Evolutionary conservation across 306 rosid species (phyloP).

Genomic region (Dryas octopetala): DNA sequence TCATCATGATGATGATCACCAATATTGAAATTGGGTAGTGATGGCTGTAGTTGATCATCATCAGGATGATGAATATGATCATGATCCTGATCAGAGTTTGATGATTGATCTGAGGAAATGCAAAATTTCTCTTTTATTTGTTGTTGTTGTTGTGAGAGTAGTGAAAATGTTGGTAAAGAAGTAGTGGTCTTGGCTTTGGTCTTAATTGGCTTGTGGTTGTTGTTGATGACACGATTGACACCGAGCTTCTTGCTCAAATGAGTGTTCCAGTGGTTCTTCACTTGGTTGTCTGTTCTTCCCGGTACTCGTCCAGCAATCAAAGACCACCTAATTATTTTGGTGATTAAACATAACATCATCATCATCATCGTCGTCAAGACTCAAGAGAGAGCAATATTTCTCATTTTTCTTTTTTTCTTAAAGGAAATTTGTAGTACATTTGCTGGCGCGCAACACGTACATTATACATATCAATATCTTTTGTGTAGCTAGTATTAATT

Average conservation of each 20-base stretch:
- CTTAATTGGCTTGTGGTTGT: constrained; percentile 7
- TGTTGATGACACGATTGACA: background rate
- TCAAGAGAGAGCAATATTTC: too few species aligned
- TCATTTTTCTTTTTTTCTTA: too few species aligned
- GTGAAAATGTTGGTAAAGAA: too few species aligned
- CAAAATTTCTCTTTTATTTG: background rate
- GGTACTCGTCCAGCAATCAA: constrained; percentile 73
- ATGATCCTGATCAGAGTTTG: constrained; percentile 1
- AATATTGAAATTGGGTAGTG: background rate
- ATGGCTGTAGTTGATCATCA: background rate
- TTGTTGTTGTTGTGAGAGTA: background rate
- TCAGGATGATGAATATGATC: too few species aligned
- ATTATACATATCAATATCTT: too few species aligned
- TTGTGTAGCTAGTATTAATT: too few species aligned
- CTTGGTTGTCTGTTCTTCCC: constrained; percentile 73
- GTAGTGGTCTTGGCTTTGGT: constrained; percentile 7
- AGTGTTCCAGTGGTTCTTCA: constrained; percentile 69
- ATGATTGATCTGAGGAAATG: background rate
- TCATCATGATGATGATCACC: background rate
- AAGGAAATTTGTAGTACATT: too few species aligned
- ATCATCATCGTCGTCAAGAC: too few species aligned
- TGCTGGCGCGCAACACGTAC: too few species aligned
- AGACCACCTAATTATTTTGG: constrained; percentile 46
- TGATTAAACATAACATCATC: too few species aligned
- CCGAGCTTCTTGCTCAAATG: constrained; percentile 58